Conservation (phyloP, 306 rosid species). For the Trifolium dubium region DNA sequence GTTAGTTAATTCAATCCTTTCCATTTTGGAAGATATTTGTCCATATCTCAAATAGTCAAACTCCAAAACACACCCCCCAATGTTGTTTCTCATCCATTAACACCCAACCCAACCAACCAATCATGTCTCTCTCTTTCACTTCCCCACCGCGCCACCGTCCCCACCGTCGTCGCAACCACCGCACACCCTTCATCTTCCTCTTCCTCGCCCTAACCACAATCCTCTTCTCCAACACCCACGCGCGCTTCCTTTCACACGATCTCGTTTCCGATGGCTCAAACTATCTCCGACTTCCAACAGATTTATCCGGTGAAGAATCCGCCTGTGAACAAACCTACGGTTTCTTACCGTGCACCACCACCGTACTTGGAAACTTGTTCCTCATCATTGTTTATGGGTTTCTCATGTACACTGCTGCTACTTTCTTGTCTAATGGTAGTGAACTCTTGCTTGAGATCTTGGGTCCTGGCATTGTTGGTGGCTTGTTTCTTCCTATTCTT, state of each 20-base stretch:
- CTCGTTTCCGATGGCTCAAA: slow-evolving; percentile 58
- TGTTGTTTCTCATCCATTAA: neutral
- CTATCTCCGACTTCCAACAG: slow-evolving; percentile 21
- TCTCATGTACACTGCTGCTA: slow-evolving; percentile 79
- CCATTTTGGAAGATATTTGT: neutral
- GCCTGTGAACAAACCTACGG: slow-evolving; percentile 86
- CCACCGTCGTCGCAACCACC: neutral
- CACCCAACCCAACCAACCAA: no score
- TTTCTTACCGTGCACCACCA: slow-evolving; percentile 78
- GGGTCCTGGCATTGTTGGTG: slow-evolving; percentile 95
- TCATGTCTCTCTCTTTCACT: slow-evolving; percentile 19
- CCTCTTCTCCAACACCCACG: slow-evolving; percentile 54
- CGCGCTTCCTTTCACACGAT: slow-evolving; percentile 47
- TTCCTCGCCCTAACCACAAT: slow-evolving; percentile 17
- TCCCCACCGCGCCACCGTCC: neutral
- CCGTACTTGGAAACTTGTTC: slow-evolving; percentile 61
- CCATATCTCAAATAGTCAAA: no score
- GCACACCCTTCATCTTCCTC: slow-evolving; percentile 40
- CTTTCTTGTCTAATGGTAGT: slow-evolving; percentile 73
- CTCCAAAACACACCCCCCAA: neutral
- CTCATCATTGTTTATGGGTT: slow-evolving; percentile 70
- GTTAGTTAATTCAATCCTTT: neutral
- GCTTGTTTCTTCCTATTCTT: slow-evolving; percentile 80
- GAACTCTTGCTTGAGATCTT: slow-evolving; percentile 88
- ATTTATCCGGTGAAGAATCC: slow-evolving; percentile 39